Base-by-base conservation (phyloP, 495 filamentous ascomycete species). In the Aspergillus leporis region DNA sequence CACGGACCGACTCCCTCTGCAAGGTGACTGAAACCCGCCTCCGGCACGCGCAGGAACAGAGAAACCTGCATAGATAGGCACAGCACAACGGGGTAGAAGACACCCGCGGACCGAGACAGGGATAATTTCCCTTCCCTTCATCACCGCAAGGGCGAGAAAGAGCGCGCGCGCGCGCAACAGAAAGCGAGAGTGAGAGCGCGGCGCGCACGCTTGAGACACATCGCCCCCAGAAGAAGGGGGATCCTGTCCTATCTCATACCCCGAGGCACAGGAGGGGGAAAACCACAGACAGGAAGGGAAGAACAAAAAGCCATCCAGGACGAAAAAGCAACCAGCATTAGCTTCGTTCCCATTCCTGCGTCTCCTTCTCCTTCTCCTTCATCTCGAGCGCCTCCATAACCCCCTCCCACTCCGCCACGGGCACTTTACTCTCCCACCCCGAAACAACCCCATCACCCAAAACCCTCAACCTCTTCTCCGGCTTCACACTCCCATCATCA, bases 351-450 rank as follows among this genome's bases (percentile, higher is more conserved):
- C 51, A 7, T 5, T 38, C 43, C 47, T 55, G 51, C 22, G 40
- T 41, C 60, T 10, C 10, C 66, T 66, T 12, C 21, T 47, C 36
- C 14, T 40, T 30, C 19, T 74, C 69, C 61, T 70, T 75, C 66
- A 66, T 65, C 61, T 81, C 76, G 47, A 77, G 54, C 3, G 65
- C 67, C 47, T 77, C 75, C 73, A 78, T 76, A 57, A 77, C 78
- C 61, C 74, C 73, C 53, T 78, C 75, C 75, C 74, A 77, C 28
- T 61, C 61, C 34, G 72, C 64, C 41, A 83, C 68, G 18, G 54
- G 62, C 43, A 86, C 72, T 51, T 72, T 79, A 43, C 73, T 75
- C 56, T 84, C 75, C 77, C 86, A 82, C 51, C 59, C 68, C 53
- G 74, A 75, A 13, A 87, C 68, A 14, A 77, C 66, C 31, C 46